phyloP scores from a whole-genome alignment of 345 rosid species.

The Eucalyptus microcorys region DNA sequence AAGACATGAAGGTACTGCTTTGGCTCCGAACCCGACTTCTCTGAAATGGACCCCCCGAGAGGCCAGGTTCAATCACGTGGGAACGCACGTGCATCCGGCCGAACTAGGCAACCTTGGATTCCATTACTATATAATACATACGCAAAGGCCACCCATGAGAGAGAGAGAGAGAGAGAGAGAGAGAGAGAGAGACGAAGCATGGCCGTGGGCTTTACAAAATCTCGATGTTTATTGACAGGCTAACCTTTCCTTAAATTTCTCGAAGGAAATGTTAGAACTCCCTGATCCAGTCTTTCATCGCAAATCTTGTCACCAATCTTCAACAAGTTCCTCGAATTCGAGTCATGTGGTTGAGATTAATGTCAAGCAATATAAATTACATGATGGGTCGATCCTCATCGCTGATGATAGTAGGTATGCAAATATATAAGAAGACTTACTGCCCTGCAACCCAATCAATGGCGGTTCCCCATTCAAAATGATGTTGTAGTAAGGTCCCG shows the following conservation, averaged over 20 bases:
- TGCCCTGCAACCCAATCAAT: background rate
- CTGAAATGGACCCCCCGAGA: background rate
- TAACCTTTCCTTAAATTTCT: background rate
- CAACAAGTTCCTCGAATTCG: background rate
- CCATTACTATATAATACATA: background rate
- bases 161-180: background rate
- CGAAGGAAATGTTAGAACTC: background rate
- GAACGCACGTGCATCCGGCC: background rate
- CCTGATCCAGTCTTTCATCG: background rate
- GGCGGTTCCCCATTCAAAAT: background rate
- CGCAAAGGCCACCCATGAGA: background rate
- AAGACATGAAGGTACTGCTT: background rate
- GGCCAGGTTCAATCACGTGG: background rate
- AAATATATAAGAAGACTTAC: background rate
- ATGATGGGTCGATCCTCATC: background rate
- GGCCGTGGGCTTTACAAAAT: background rate
- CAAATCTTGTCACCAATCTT: background rate
- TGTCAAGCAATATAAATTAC: background rate
- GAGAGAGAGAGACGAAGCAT: background rate
- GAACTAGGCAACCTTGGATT: background rate
- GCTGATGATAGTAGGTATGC: fast-evolving
- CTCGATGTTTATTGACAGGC: background rate
- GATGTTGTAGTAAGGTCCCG: background rate
- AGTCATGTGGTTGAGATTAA: background rate
- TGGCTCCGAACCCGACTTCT: background rate